phyloP scores from a whole-genome alignment of 305 asterid genomes.

The Withania somnifera region DNA sequence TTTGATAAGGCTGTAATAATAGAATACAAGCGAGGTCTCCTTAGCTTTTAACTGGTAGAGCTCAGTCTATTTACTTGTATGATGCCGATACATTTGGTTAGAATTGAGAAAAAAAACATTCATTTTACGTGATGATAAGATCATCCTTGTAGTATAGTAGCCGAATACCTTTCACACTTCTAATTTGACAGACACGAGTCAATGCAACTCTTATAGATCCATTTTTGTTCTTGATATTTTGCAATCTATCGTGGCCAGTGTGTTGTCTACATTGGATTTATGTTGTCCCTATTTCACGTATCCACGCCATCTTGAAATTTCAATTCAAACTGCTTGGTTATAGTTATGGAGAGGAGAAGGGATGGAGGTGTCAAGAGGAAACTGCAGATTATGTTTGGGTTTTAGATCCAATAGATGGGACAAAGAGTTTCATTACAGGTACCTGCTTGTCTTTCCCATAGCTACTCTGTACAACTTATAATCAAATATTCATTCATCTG shows the following conservation, averaged over 20 bases:
- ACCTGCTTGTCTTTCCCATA: constrained; percentile 1
- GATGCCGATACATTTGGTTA: not conserved
- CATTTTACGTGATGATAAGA: not conserved
- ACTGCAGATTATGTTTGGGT: constrained; percentile 87
- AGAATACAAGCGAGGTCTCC: not conserved
- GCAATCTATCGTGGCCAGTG: not conserved
- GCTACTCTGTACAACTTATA: not conserved
- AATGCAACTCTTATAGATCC: not conserved
- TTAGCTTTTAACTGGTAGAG: not conserved
- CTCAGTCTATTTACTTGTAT: not conserved
- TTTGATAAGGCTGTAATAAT: not conserved
- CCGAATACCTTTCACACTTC: not conserved
- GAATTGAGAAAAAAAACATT: not conserved
- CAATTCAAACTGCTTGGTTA: not conserved
- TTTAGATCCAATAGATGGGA: constrained; percentile 95
- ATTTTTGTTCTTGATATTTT: not conserved
- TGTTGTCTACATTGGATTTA: not conserved
- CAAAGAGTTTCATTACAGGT: constrained; percentile 96
- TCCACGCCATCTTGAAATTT: not conserved
- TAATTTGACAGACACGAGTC: not conserved
- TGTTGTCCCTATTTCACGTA: not conserved
- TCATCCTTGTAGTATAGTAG: not conserved
- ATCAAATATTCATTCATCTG: constrained; percentile 10
- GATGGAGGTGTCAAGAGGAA: constrained; percentile 70
- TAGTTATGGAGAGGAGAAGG: constrained; percentile 91